Base-by-base conservation (phyloP, 192 early-diverging fungal genomes). In the Allomyces macrogynus region DNA sequence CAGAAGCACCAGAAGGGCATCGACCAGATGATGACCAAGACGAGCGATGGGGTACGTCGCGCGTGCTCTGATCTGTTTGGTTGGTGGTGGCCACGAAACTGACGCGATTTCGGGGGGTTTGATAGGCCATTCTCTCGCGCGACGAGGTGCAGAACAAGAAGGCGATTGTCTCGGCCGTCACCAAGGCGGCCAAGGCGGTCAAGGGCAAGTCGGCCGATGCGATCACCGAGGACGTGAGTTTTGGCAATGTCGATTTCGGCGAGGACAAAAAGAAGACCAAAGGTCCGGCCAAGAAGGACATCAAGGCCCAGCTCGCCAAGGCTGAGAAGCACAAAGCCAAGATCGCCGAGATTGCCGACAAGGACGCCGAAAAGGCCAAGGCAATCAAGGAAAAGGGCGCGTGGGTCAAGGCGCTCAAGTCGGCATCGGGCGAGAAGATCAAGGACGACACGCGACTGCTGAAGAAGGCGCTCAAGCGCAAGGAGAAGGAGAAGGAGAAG, bases 381-480 rank as follows among this genome's bases (percentile, higher is more conserved):
- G 64, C 72, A 23, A 68, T 94, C 61, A 77, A 83, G 67, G 87
- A 92, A 67, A 88, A 83, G 67, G 80, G 82, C 61, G 80, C 81
- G 22, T 97, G 94, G 94, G 74, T 74, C 65, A 90, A 89, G 75
- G 83, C 86, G 5, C 62, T 88, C 63, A 80, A 83, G 63, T 77
- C 85, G 72, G 92, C 93, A 1, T 76, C 80, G 67, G 94, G 94
- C 67, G 87, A 91, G 70, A 93, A 91, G 75, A 80, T 94, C 65
- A 90, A 91, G 75, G 94, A 97, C 71, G 88, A 97, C 61, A 70
- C 84, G 64, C 89, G 84, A 70, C 74, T 94, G 49, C 78, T 97
- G 43, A 91, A 94, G 75, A 93, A 92, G 75, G 87, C 87, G 0
- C 81, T 97, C 57, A 93, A 91, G 72, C 84, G 88, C 61, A 79